Conservation (phyloP, 805 yeast genomes). For the Pichia exigua region DNA sequence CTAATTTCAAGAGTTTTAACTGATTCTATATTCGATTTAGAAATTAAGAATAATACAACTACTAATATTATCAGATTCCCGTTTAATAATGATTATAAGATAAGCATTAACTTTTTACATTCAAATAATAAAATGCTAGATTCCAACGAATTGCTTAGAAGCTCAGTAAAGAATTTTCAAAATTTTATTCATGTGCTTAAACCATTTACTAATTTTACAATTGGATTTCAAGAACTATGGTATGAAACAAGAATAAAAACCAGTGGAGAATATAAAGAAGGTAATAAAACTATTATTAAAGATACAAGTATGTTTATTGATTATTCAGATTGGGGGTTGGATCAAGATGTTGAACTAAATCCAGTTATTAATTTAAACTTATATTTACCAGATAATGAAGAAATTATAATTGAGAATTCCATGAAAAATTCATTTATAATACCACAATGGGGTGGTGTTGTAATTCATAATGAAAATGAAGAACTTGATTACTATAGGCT, state of each 20-base stretch:
- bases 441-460: conserved; percentile 88
- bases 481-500: conserved; percentile 3
- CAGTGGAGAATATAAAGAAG: conserved; percentile 19
- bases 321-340: conserved; percentile 75
- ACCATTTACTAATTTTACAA: conserved; percentile 58
- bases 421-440: conserved; percentile 56
- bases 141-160: conserved; percentile 41
- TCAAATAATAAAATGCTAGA: conserved; percentile 59
- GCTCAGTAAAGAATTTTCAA: conserved; percentile 28
- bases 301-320: conserved; percentile 74
- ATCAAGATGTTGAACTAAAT: conserved; percentile 39
- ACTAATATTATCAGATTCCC: conserved; percentile 35
- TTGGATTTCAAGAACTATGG: conserved; percentile 73
- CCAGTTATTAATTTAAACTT: conserved; percentile 66
- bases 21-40: conserved; percentile 29
- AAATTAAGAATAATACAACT: conserved; percentile 15
- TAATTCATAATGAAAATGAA: conserved; percentile 33
- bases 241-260: conserved; percentile 38
- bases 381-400: conserved; percentile 48
- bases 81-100: conserved; percentile 58
- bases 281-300: conserved; percentile 29
- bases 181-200: conserved; percentile 47
- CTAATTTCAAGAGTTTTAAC: conserved; percentile 31
- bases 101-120: conserved; percentile 66
- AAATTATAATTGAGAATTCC: conserved; percentile 38